Percentiles rank a stretch among this genome's conserved stretches.
phyloP scores from a whole-genome alignment of 163 green algal genomes.

The Coccomyxa subellipsoidea region DNA sequence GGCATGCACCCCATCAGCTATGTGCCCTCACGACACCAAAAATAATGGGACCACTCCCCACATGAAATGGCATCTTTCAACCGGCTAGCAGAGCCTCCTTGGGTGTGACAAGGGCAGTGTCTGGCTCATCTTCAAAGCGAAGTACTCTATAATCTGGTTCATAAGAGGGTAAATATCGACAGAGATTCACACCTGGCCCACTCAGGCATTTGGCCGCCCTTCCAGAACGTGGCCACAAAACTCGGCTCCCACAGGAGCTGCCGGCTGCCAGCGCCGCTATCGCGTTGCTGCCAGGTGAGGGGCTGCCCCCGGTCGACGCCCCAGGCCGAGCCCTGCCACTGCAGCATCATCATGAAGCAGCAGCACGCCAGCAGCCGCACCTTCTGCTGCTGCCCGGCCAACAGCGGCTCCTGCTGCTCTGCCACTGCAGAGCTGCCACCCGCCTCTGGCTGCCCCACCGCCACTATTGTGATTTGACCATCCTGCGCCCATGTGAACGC shows the following conservation, averaged over 20 bases:
- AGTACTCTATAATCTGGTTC: no score
- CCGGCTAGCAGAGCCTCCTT: no score
- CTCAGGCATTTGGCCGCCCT: neutral
- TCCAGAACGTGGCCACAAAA: neutral
- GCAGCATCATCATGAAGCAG: neutral
- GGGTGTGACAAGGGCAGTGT: no score
- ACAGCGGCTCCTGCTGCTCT: neutral
- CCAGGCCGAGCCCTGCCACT: neutral
- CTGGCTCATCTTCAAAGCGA: no score
- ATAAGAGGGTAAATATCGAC: no score
- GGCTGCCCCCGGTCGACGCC: neutral
- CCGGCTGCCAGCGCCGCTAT: neutral
- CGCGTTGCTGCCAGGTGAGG: neutral
- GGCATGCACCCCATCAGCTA: neutral
- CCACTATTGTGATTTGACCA: neutral
- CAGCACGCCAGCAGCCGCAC: constrained; percentile 3
- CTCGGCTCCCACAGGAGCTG: neutral
- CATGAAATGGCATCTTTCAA: no score
- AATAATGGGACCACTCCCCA: no score
- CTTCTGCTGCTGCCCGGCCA: neutral
- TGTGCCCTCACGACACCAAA: neutral
- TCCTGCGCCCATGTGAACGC: neutral
- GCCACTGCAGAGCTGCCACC: neutral
- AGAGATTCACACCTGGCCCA: neutral
- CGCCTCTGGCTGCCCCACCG: neutral